Base-by-base conservation (phyloP, 129 eudicot species). In the Pittosporum tobira region DNA sequence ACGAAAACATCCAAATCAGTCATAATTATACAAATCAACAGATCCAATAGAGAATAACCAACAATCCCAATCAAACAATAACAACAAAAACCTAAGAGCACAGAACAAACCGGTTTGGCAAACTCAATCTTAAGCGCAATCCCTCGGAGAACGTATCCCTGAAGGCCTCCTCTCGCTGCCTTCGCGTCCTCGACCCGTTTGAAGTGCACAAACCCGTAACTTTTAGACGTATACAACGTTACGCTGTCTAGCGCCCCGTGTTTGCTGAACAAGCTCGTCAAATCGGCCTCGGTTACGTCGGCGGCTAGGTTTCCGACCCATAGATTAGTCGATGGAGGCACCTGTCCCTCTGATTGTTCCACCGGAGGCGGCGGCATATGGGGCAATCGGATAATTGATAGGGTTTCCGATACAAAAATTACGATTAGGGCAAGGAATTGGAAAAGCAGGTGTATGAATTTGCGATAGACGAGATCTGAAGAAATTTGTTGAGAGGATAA, bases 51-150 rank as follows among this genome's bases (percentile, higher is more conserved):
- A 36, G 2, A 7, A 57, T 5, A 21, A 38, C 8, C 0, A 62
- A 21, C 47, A 7, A 57, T 0, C 20, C 15, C 42, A 67, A 60
- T 25, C 26, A 40, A 48, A 40, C 21, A 13, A 20, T 54, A 42
- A n/a, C 50, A 64, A 51, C n/a, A 38, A 38, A 16, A 6, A 45
- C 20, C 4, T 16, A 15, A 5, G 26, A 15, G 36, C 61, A 16
- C 13, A 55, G 54, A 54, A 71, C 81, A 51, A 59, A 81, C 88
- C 84, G 73, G 78, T 61, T 74, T 81, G 9, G 88, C 84, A 52
- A 81, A 81, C 69, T 81, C 78, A 59, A 81, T 77, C 50, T 70
- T 77, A 37, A 81, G 36, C 2, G 83, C 20, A 16, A 26, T 62
- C 12, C 75, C 78, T 6, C 62, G 71, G 22, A 77, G 59, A 42